Evolutionary conservation across 495 filamentous ascomycete genomes (phyloP).

Genomic region (Paragyromitra xinjiangensis): DNA sequence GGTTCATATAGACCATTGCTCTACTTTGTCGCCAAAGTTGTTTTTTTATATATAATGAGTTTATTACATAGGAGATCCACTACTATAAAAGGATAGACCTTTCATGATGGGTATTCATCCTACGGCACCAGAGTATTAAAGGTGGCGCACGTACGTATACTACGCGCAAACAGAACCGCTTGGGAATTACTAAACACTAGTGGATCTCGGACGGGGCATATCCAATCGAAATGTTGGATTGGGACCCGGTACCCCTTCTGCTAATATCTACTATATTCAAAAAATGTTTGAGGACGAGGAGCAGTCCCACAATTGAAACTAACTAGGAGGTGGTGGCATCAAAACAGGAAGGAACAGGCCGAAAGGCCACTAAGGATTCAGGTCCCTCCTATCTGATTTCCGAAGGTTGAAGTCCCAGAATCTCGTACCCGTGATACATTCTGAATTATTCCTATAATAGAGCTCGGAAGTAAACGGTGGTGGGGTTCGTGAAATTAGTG

Average conservation of each 20-base stretch:
- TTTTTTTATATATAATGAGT: too few relatives aligned
- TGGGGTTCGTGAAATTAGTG: background rate
- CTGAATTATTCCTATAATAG: background rate
- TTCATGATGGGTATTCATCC: too few relatives aligned
- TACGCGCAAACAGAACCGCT: background rate
- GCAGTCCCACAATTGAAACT: conserved; percentile 16
- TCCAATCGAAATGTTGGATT: background rate
- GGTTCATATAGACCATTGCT: too few relatives aligned
- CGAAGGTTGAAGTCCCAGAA: conserved; percentile 3
- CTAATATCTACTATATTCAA: background rate
- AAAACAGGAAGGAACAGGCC: conserved; percentile 18
- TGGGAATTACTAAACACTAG: background rate
- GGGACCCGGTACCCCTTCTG: background rate
- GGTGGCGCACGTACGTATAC: background rate
- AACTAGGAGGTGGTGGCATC: conserved; percentile 3
- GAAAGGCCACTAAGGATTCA: conserved; percentile 1
- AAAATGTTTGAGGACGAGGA: conserved; percentile 12
- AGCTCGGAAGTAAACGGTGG: background rate
- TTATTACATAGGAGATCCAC: too few relatives aligned
- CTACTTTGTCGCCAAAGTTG: too few relatives aligned
- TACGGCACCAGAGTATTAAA: background rate
- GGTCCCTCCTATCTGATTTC: conserved; percentile 27
- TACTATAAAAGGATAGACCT: too few relatives aligned
- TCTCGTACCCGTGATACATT: background rate
- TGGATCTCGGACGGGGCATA: background rate